Evolutionary conservation across 768 basidiomycete genomes (phyloP), one percentile per base, ranked within the genome.

Genomic region (Gyrodon lividus): DNA sequence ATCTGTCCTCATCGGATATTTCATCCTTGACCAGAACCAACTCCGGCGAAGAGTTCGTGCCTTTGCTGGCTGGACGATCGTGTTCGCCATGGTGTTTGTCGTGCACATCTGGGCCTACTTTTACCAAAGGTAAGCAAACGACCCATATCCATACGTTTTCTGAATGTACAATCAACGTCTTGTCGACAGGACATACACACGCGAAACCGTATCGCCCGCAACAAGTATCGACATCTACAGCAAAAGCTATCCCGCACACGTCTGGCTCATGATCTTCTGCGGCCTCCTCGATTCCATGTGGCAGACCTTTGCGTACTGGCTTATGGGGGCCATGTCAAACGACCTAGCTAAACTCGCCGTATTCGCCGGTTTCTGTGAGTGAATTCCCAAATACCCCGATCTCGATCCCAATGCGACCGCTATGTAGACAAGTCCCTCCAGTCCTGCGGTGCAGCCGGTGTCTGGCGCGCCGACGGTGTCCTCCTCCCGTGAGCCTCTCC

Each of bases 281-380:
- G 86, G 89, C n/a, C 57, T 92, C 3, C 76, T 91, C 45, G 91
- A 93, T 53, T 77, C 89, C 1, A 85, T 89, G 81, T 92, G 88
- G 88, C 91, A 92, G 65, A 89, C 86, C 3, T 82, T 82, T 0
- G 82, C 83, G 3, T 90, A 91, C 67, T 90, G 87, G 87, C 76
- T 89, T 59, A 87, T 89, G 81, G 90, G 91, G 26, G 86, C 87
- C 13, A 88, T 93, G 85, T 89, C 87, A 14, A 91, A 92, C 52
- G 81, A 90, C 61, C 82, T 87, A 3, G 79, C 77, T 4, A 89
- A 88, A 66, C 79, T 93, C 19, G 89, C 91, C 0, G 80, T 90
- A 64, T 86, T 92, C 63, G 72, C 85, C 13, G 91, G 91, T 30
- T 88, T 93, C 58, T 92, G 89, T 91, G 59, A 58, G 86, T 78